Conservation (phyloP, 2,329 filamentous ascomycete species). For the Trichoderma asperellum region DNA sequence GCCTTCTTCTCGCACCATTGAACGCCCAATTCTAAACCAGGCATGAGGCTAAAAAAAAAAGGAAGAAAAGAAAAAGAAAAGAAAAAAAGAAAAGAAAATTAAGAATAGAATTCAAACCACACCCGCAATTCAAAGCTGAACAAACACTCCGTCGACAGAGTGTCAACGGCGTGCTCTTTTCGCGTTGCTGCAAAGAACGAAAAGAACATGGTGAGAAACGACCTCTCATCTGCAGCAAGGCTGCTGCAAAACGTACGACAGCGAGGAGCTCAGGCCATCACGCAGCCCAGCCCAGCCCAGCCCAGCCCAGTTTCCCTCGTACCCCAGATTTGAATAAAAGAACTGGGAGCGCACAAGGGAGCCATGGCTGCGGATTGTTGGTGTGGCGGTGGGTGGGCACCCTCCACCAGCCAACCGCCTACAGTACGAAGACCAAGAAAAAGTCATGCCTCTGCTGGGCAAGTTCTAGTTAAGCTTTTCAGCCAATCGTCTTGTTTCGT, state of each 20-base stretch:
- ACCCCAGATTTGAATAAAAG: constrained; percentile 5
- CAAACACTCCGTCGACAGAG: not conserved
- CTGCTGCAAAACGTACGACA: constrained; percentile 4
- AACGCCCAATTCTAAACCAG: not conserved
- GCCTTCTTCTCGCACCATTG: no score
- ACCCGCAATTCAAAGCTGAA: not conserved
- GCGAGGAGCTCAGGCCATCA: not conserved
- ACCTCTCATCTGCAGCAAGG: not conserved
- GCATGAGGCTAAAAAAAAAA: not conserved
- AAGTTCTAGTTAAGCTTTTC: not conserved
- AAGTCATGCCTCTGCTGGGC: not conserved
- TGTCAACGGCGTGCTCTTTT: not conserved
- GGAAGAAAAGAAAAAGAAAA: not conserved
- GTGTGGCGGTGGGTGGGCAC: not conserved
- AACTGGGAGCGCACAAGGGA: not conserved
- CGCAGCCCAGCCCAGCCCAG: not conserved
- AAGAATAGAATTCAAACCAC: not conserved
- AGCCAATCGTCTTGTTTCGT: not conserved
- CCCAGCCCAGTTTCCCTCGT: not conserved
- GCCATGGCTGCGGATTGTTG: not conserved
- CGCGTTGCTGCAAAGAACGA: not conserved
- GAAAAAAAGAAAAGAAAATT: not conserved
- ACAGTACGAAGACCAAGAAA: not conserved
- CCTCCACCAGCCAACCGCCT: not conserved
- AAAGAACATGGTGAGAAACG: not conserved